Evolutionary conservation across 2,329 filamentous ascomycete genomes (phyloP).

Genomic region (Colletotrichum sojae): DNA sequence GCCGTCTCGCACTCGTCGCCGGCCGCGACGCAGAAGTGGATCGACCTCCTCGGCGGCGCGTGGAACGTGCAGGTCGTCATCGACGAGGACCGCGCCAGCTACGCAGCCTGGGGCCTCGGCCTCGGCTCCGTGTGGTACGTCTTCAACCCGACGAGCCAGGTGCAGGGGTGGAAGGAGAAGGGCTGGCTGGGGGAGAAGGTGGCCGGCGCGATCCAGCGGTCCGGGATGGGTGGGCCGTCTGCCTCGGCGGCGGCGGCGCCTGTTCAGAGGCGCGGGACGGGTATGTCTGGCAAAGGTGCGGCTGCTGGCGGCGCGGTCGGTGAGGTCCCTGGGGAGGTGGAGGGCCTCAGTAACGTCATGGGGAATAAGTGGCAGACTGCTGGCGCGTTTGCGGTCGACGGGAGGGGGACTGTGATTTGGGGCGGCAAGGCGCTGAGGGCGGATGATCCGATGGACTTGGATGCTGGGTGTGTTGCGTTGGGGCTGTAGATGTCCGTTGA

Average conservation of each 20-base stretch:
- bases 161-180: constrained; percentile 67
- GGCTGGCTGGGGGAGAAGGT: constrained; percentile 68
- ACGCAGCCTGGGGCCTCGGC: constrained; percentile 73
- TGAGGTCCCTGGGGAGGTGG: constrained; percentile 49
- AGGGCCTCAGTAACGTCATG: constrained; percentile 60
- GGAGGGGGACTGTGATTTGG: constrained; percentile 64
- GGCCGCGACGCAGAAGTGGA: constrained; percentile 69
- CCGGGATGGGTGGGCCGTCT: constrained; percentile 24
- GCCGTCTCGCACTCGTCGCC: constrained; percentile 72
- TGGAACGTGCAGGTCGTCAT: constrained; percentile 70
- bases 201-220: constrained; percentile 58
- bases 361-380: constrained; percentile 71
- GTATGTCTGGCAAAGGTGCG: no score
- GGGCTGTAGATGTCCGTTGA: constrained; percentile 43
- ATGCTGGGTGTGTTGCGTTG: constrained; percentile 57
- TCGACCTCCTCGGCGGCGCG: constrained; percentile 69
- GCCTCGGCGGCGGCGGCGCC: constrained; percentile 3
- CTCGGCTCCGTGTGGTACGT: constrained; percentile 65
- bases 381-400: constrained; percentile 66
- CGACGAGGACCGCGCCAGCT: constrained; percentile 69
- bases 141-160: constrained; percentile 67
- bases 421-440: constrained; percentile 62
- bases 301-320: constrained; percentile 20
- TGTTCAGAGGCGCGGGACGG: constrained; percentile 34
- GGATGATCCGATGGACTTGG: constrained; percentile 68